phyloP scores from a whole-genome alignment of 306 rosid species.

The Quercus agrifolia region DNA sequence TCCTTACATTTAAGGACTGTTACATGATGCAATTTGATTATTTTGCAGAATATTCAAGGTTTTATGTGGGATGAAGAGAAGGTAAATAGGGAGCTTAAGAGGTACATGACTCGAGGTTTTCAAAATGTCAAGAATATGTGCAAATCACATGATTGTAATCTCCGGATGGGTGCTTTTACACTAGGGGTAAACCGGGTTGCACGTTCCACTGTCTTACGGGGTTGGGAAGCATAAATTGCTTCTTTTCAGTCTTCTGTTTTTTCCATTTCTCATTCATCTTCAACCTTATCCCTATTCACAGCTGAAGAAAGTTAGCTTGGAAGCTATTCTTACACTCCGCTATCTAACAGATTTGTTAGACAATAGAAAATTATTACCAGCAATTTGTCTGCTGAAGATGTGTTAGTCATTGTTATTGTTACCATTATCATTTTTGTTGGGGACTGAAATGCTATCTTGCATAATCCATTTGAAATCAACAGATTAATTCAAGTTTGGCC shows the following conservation, averaged over 20 bases:
- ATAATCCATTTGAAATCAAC: neutral
- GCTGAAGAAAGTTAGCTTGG: neutral
- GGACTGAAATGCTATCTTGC: neutral
- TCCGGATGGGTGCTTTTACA: slow-evolving; percentile 61
- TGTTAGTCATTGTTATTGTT: neutral
- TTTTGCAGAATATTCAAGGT: slow-evolving; percentile 50
- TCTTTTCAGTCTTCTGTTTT: slow-evolving; percentile 2
- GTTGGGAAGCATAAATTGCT: slow-evolving; percentile 51
- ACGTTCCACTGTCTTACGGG: slow-evolving; percentile 49
- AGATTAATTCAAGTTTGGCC: neutral
- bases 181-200: slow-evolving; percentile 56
- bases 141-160: slow-evolving; percentile 50
- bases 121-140: slow-evolving; percentile 50
- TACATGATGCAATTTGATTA: neutral
- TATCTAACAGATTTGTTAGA: neutral
- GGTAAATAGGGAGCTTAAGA: slow-evolving; percentile 48
- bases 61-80: slow-evolving; percentile 62
- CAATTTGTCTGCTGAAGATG: neutral
- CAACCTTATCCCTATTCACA: neutral
- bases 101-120: slow-evolving; percentile 53
- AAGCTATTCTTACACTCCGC: neutral
- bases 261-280: neutral
- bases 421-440: neutral
- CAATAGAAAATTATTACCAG: neutral
- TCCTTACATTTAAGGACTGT: neutral